Conservation (phyloP, 768 basidiomycete species). For the Pholiota conissans region DNA sequence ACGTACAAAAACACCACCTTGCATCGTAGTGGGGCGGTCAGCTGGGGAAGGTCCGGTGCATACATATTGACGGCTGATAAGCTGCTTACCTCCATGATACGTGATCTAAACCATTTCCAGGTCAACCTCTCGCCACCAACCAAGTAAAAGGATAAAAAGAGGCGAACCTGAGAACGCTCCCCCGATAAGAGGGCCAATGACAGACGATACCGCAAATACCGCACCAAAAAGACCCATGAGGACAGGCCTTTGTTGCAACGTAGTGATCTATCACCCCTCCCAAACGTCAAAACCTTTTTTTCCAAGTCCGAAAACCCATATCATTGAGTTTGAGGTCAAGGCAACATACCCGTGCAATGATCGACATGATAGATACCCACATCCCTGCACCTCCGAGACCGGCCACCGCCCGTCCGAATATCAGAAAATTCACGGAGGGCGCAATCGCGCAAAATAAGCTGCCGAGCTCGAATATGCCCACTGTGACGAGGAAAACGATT, state of each 20-base stretch:
- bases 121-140: neutral
- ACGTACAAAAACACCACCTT: constrained; percentile 29
- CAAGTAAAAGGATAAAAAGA: constrained; percentile 11
- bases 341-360: constrained; percentile 18
- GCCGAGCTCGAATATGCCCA: constrained; percentile 21
- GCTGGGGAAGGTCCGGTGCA: no score
- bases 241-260: constrained; percentile 20
- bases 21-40: neutral
- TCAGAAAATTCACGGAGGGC: constrained; percentile 18
- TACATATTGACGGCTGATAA: no score
- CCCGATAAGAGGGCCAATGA: constrained; percentile 33
- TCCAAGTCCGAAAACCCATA: neutral
- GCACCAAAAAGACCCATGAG: constrained; percentile 21
- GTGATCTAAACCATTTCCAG: neutral
- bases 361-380: constrained; percentile 17
- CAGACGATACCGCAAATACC: constrained; percentile 35
- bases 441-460: constrained; percentile 38
- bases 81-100: constrained; percentile 2
- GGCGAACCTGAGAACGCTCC: constrained; percentile 32
- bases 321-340: no score
- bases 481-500: constrained; percentile 6
- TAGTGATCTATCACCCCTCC: constrained; percentile 3
- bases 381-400: constrained; percentile 23
- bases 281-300: neutral
- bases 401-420: constrained; percentile 22